Base-by-base conservation (phyloP, 768 basidiomycete species). In the Lepiota brunneoincarnata region DNA sequence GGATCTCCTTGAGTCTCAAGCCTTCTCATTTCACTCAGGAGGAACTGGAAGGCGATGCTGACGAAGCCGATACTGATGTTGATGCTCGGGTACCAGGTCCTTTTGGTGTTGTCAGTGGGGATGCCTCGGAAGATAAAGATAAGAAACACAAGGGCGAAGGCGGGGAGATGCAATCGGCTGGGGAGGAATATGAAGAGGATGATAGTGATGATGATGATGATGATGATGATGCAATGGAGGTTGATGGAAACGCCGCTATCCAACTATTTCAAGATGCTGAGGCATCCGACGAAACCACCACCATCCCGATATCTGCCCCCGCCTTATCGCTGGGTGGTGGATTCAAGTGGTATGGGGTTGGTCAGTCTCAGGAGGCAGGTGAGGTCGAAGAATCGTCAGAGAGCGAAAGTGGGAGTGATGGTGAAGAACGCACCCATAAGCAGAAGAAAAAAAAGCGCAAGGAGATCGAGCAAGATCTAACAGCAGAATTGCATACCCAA, bases 1-100 rank as follows among this genome's bases (percentile, higher is more conserved):
- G 87, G 62, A 84, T 86, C 41, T 92, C 93, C 55, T 76, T 99
- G 52, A 87, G 91, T 47, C 74, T 98, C 53, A 98, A 96, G 67
- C 90, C 92, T 21, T 96, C 93, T 23, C 84, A 89, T 67, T 95
- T 97, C 67, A 69, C 64, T 39, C 83, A 82, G 21, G 83, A 85
- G 42, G 89, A 88, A 56, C 79, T 84, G 46, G 69, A 62, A 20
- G 63, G 67, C 12, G 56, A 55, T 21, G 63, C 51, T 21, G 53
- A 48, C n/a, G 63, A 55, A 18, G 66, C 65, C 10, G 72, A 64
- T 17, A 67, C 63, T 23, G 74, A 59, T 2, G 58, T 52, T 17
- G 63, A 65, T 5, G 63, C 57, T 18, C 63, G 65, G 17, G 56
- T 59, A 35, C 54, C 58, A 15, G 58, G 57, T 36, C 40, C 60